Conservation (phyloP, 139 green algal genomes). For the Haematococcus lacustris region DNA sequence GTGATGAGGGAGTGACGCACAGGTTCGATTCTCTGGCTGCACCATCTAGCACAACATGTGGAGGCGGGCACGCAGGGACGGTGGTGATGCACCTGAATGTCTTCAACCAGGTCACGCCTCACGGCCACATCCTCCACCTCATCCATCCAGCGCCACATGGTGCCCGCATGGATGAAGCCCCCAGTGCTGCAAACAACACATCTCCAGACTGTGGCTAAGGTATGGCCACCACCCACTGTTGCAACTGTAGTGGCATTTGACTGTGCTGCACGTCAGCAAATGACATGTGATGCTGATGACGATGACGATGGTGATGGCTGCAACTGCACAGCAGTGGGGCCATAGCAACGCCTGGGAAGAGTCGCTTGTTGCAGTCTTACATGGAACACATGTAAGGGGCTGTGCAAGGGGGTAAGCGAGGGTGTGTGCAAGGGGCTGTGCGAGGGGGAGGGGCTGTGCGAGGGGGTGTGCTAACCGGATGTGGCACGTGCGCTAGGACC, state of each 20-base stretch:
- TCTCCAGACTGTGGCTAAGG: background rate
- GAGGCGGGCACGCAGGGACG: too few species aligned
- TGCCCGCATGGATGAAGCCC: conserved; percentile 34
- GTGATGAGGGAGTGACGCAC: too few species aligned
- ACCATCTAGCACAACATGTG: too few species aligned
- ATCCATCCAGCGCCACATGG: conserved; percentile 43
- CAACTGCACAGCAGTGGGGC: too few species aligned
- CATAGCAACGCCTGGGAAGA: too few species aligned
- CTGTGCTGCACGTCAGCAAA: too few species aligned
- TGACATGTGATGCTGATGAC: too few species aligned
- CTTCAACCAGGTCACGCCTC: conserved; percentile 28
- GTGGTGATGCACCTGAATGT: conserved; percentile 16
- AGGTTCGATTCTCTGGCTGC: too few species aligned
- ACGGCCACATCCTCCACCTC: conserved; percentile 35
- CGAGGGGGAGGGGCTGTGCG: too few species aligned
- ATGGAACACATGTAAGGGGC: background rate
- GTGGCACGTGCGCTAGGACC: too few species aligned
- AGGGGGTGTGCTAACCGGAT: too few species aligned
- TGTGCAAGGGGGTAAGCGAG: background rate
- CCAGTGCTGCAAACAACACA: conserved; percentile 21
- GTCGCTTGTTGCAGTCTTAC: background rate
- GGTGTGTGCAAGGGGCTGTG: background rate
- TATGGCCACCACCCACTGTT: background rate
- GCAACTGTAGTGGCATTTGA: background rate
- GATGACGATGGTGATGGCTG: background rate